phyloP scores from a whole-genome alignment of 768 basidiomycete species.

The Daedaleopsis nitida region DNA sequence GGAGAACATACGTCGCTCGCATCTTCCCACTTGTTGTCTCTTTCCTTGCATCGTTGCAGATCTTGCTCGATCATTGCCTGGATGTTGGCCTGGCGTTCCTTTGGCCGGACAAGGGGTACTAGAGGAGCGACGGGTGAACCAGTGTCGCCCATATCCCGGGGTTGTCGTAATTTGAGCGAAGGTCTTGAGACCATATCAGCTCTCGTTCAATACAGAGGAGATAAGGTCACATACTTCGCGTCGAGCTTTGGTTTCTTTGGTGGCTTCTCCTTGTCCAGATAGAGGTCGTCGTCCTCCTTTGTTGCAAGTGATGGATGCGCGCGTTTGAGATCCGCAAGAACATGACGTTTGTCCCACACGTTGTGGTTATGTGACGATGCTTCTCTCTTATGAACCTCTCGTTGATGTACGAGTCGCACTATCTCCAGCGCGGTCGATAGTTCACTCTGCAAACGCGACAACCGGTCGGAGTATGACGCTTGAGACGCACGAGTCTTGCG shows the following conservation, averaged over 20 bases:
- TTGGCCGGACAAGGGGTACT: slow-evolving; percentile 60
- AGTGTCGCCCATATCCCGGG: slow-evolving; percentile 45
- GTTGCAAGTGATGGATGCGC: slow-evolving; percentile 62
- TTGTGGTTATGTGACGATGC: slow-evolving; percentile 54
- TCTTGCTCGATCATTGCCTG: slow-evolving; percentile 63
- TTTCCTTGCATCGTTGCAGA: slow-evolving; percentile 60
- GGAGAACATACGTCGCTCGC: slow-evolving; percentile 65
- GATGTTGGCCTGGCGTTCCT: slow-evolving; percentile 64
- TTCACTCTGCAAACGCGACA: slow-evolving; percentile 79
- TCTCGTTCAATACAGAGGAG: not conserved
- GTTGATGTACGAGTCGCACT: slow-evolving; percentile 62
- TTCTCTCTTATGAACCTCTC: slow-evolving; percentile 80
- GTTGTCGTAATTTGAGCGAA: slow-evolving; percentile 52
- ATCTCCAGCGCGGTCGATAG: slow-evolving; percentile 73
- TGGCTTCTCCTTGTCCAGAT: slow-evolving; percentile 70
- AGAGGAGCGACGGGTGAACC: slow-evolving; percentile 43
- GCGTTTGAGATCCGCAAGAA: slow-evolving; percentile 78
- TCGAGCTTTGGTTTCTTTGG: slow-evolving; percentile 56
- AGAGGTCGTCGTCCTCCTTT: slow-evolving; percentile 70
- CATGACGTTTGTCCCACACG: slow-evolving; percentile 80
- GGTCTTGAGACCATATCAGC: slow-evolving; percentile 40
- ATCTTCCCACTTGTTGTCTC: slow-evolving; percentile 86
- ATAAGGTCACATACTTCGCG: slow-evolving; percentile 26
- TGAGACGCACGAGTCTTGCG: slow-evolving; percentile 95
- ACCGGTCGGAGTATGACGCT: slow-evolving; percentile 85